Conservation (phyloP, 2,329 filamentous ascomycete species). For the Sporothrix euskadiensis region DNA sequence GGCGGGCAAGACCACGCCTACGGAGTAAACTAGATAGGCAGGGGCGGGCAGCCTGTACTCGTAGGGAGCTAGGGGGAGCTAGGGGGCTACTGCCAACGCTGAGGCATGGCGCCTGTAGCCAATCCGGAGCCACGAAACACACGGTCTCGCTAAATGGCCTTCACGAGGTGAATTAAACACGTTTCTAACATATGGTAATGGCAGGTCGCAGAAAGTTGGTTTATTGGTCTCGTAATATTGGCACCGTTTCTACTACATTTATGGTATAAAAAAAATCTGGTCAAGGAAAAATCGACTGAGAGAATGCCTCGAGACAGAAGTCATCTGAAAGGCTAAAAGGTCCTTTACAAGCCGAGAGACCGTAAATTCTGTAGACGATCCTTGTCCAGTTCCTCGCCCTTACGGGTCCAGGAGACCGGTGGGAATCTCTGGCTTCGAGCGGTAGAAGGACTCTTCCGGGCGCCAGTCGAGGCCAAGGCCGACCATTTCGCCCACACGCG, state of each 20-base stretch:
- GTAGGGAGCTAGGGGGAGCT: neutral
- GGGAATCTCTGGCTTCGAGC: conserved; percentile 30
- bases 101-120: conserved; percentile 2
- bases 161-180: neutral
- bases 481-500: conserved; percentile 30
- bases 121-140: neutral
- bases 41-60: neutral
- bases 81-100: neutral
- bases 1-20: neutral
- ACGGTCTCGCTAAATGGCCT: neutral
- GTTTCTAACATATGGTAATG: neutral
- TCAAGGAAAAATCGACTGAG: too few species aligned
- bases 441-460: conserved; percentile 42
- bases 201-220: neutral
- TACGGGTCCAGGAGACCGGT: conserved; percentile 29
- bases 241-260: neutral
- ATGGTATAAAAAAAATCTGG: neutral
- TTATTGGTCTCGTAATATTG: neutral
- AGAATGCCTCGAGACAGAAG: too few species aligned
- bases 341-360: too few species aligned
- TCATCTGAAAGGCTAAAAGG: too few species aligned
- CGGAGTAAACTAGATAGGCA: neutral
- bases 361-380: neutral
- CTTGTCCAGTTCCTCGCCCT: neutral
- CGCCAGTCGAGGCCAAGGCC: conserved; percentile 42